Evolutionary conservation across 257 asterid species (phyloP).

Genomic region (Coffea canephora): DNA sequence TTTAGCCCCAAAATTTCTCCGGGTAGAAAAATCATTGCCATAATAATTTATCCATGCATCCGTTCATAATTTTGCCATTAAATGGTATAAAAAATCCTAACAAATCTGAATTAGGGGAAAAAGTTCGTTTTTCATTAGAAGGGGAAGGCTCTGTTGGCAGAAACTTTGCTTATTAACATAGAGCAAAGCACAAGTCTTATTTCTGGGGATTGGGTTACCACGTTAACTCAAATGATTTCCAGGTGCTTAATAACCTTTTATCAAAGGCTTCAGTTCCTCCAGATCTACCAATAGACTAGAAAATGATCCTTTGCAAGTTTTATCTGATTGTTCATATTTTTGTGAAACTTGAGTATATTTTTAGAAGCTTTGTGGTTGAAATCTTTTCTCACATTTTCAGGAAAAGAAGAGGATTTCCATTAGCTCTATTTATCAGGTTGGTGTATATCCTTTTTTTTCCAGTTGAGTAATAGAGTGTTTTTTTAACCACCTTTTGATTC

Average conservation of each 20-base stretch:
- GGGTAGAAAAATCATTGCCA: neutral
- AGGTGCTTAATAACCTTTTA: neutral
- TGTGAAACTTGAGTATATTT: neutral
- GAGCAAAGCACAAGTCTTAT: neutral
- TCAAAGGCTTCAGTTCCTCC: neutral
- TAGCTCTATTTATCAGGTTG: slow-evolving; percentile 74
- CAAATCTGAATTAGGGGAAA: neutral
- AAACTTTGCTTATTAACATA: neutral
- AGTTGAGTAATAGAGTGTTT: neutral
- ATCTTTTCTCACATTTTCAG: slow-evolving; percentile 38
- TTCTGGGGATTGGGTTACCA: neutral
- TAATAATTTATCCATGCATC: neutral
- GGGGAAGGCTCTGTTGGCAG: neutral
- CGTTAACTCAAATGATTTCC: neutral
- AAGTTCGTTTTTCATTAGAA: neutral
- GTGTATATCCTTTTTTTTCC: slow-evolving; percentile 8
- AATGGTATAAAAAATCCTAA: neutral
- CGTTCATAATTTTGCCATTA: neutral
- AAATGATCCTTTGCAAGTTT: neutral
- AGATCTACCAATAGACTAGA: neutral
- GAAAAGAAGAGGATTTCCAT: slow-evolving; percentile 59
- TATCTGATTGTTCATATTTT: neutral
- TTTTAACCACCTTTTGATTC: neutral
- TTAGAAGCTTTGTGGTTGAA: neutral
- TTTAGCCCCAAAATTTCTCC: neutral